Base-by-base conservation (phyloP, 2,329 filamentous ascomycete species). In the Metarhizium humberi region DNA sequence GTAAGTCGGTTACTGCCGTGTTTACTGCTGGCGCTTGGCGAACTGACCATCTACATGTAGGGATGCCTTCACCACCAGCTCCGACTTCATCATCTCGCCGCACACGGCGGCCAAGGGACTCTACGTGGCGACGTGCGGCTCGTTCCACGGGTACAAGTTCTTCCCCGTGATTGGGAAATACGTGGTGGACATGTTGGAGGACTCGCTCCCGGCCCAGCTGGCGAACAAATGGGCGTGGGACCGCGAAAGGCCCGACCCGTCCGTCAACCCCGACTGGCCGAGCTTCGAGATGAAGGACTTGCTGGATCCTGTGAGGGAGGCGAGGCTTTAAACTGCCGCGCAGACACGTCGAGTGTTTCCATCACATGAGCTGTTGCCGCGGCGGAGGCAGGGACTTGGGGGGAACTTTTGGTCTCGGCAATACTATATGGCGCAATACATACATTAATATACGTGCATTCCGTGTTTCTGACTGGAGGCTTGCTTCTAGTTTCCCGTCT, bases 141-240 rank as follows among this genome's bases (percentile, higher is more conserved):
- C 82, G 0, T 85, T 86, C 61, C 84, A 88, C 66, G 79, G 81
- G 16, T 87, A 77, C 73, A 87, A 87, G 67, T 86, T 88, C 67
- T 76, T 87, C 56, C 84, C 84, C 0, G 77, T 80, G 3, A 76
- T 86, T 30, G 84, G 85, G 4, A 79, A 78, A 60, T 87, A 87
- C 60, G 73, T 84, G 32, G 64, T 76, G n/a, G 75, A 81, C 61
- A 79, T 79, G 82, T 67, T 75, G 32, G 77, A 76, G 60, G 76
- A 67, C 13, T 59, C 66, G 14, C 64, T 83, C 18, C 65, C 70
- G 6, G 60, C 72, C 0, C 74, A 76, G 53, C 62, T 81, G 56
- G 62, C 63, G 50, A 61, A 67, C 52, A 76, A 75, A 60, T 82
- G 80, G 79, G 77, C 78, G 4, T 82, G 79, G 79, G 81, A 86